Evolutionary conservation across 106 monocot species (phyloP).

Genomic region (Posidonia australis): DNA sequence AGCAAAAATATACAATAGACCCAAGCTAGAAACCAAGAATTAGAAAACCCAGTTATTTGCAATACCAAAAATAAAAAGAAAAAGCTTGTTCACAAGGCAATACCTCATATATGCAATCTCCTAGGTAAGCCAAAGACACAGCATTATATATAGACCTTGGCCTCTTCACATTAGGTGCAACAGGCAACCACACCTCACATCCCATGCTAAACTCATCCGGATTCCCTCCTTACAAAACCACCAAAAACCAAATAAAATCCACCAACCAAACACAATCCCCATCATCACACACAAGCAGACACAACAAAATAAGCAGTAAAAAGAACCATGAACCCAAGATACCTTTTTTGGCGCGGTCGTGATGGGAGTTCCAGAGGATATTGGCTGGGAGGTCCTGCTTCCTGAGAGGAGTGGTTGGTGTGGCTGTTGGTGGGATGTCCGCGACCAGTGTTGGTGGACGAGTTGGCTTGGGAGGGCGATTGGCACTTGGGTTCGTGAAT

Average conservation of each 20-base stretch:
- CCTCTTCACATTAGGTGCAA: conserved; percentile 84
- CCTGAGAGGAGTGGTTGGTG: background rate
- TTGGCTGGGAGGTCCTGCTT: conserved; percentile 14
- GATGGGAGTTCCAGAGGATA: conserved; percentile 20
- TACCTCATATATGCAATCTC: conserved; percentile 99
- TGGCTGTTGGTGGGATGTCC: background rate
- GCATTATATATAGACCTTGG: conserved; percentile 93
- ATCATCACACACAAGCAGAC: no score
- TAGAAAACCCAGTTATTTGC: no score
- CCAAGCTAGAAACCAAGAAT: no score
- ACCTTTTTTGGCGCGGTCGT: conserved; percentile 12
- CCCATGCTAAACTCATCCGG: conserved; percentile 28
- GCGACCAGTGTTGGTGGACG: background rate
- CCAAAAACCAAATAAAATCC: background rate
- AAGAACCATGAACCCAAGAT: background rate
- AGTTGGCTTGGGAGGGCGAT: background rate
- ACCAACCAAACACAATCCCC: background rate
- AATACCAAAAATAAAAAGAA: background rate
- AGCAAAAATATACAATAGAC: no score
- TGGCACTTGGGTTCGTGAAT: conserved; percentile 8
- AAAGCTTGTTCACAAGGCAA: background rate
- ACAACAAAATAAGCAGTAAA: background rate
- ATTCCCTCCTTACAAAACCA: background rate
- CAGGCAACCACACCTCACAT: conserved; percentile 78
- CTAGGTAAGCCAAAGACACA: conserved; percentile 78